phyloP scores from a whole-genome alignment of 176 grass and related monocot species.

The Zoysia japonica region DNA sequence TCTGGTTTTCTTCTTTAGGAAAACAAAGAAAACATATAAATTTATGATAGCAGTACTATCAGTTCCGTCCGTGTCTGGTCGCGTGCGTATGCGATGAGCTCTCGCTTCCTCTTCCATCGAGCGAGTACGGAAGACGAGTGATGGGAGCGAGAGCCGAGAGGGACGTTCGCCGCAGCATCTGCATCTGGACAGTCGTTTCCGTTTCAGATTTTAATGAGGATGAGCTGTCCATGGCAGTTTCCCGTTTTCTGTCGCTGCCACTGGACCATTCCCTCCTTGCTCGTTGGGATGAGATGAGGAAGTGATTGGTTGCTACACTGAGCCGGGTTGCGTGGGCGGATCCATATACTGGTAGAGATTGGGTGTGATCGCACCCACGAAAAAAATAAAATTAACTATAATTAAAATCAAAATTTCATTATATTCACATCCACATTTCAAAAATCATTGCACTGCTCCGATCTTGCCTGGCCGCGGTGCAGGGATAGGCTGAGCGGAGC shows the following conservation, averaged over 20 bases:
- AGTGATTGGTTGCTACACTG: too few species aligned
- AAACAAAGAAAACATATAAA: not conserved
- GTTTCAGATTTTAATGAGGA: constrained; percentile 48
- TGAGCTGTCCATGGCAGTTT: constrained; percentile 12
- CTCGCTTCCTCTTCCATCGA: not conserved
- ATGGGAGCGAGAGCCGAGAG: not conserved
- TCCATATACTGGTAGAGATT: too few species aligned
- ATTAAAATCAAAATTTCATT: too few species aligned
- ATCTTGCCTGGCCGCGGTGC: too few species aligned
- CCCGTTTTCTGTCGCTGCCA: not conserved
- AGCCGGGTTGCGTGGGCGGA: too few species aligned
- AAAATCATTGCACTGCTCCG: too few species aligned
- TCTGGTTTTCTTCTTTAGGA: not conserved
- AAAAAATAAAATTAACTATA: too few species aligned
- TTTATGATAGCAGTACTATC: not conserved
- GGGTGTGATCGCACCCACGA: too few species aligned
- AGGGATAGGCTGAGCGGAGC: too few species aligned
- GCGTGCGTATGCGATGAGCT: constrained; percentile 4
- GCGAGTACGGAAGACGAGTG: constrained; percentile 47
- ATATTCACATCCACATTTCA: too few species aligned
- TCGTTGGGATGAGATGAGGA: too few species aligned
- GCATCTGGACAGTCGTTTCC: constrained; percentile 38
- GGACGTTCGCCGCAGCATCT: constrained; percentile 6
- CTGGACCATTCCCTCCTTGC: not conserved
- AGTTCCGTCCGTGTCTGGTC: not conserved